Base-by-base conservation (phyloP, 768 basidiomycete species). In the Hydnomerulius pinastri region DNA sequence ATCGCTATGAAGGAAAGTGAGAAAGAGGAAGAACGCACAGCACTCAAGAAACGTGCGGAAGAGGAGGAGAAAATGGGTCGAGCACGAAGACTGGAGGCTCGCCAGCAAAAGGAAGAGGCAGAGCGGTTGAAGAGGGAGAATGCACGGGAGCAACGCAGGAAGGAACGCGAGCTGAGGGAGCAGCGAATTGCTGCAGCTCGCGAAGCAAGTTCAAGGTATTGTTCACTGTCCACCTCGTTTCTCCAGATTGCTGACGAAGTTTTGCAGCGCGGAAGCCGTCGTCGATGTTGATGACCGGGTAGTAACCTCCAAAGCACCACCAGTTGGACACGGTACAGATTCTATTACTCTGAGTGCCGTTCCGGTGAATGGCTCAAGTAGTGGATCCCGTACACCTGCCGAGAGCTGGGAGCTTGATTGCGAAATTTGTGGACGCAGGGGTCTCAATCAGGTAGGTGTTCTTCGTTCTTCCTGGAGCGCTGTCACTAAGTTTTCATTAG, bases 381-480 rank as follows among this genome's bases (percentile, higher is more conserved):
- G 71, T 52, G 80, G 79, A 15, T 74, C 79, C 10, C 78, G 78
- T 35, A 80, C 79, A 5, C 80, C 83, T 27, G 68, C 71, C 17
- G 87, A 85, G 43, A 81, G 86, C 50, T 95, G 93, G 93, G 84
- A 90, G 49, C 71, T 97, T 20, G 86, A 90, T 61, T 97, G 93
- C 63, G 93, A 96, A 63, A 77, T 96, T 30, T 97, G 93, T 65
- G 76, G 76, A 46, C 79, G 79, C 53, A 75, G 73, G 21, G 91
- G 91, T 8, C 69, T 83, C 48, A 94, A 94, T 59, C 65, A 86
- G 57, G 92, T 92, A 56, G 53, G 83, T 72, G 18, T 23, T 47
- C 9, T 37, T 27, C 8, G 28, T n/a, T 33, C 11, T 33, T 33
- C n/a, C 30, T 10, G n/a, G 18, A 32, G 18, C 32, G 9, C 58